Base-by-base conservation (phyloP, 2,329 filamentous ascomycete species). In the Penicillium sp. region DNA sequence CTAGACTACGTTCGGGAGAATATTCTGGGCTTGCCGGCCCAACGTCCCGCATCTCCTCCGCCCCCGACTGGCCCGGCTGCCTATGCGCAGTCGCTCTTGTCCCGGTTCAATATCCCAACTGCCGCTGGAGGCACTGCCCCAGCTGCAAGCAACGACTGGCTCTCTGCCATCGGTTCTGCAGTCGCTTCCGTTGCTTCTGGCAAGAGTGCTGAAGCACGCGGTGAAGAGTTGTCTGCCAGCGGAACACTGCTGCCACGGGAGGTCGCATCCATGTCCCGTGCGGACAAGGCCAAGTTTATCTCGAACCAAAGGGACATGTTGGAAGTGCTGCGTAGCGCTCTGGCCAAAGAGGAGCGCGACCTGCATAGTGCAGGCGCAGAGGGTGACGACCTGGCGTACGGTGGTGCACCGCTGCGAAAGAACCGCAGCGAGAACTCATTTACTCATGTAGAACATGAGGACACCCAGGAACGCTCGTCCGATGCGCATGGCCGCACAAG, bases 381-480 rank as follows among this genome's bases (percentile, higher is more conserved):
- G 29, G 62, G 49, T 39, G 67, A 69, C 12, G 68, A 68, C 39
- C 63, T 73, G 10, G 70, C 70, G 22, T 73, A 72, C 46, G n/a
- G n/a, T n/a, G 71, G 71, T 6, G 53, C 64, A 17, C 57, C 61
- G 24, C 53, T 95, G 61, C 84, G 81, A 60, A 91, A 91, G 72
- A 91, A 87, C 63, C 82, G 83, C 56, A 94, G 87, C 66, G 89
- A 95, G 65, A 81, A 80, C 19, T 91, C 95, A 59, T 96, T 96
- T 63, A 88, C 95, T 63, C 86, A 88, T 66, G 87, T 94, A 58
- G 86, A 93, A 54, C 82, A 83, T 31, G 85, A 90, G 63, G 84
- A 82, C 48, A 54, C 55, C 34, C n/a, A n/a, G n/a, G n/a, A n/a
- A n/a, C n/a, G n/a, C n/a, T n/a, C n/a, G n/a, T n/a, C n/a, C n/a